phyloP scores from a whole-genome alignment of 2,329 filamentous ascomycete genomes.

The Teratosphaeria destructans region DNA sequence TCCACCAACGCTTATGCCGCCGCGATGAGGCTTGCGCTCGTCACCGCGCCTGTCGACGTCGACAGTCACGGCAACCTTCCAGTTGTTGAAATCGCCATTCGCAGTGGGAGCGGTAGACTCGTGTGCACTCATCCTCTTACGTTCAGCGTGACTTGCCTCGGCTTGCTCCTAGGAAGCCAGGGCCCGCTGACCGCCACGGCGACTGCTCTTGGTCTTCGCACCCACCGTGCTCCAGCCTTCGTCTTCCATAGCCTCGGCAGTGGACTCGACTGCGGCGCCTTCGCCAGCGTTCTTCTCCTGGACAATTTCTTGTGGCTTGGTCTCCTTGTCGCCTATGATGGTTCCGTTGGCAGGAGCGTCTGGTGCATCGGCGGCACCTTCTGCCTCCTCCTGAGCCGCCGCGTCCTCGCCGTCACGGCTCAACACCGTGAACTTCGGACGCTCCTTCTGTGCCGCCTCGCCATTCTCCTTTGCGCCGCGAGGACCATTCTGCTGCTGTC shows the following conservation, averaged over 20 bases:
- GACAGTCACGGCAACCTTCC: neutral
- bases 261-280: conserved; percentile 29
- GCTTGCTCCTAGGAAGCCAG: conserved; percentile 33
- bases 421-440: conserved; percentile 29
- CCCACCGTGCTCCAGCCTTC: conserved; percentile 46
- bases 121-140: neutral
- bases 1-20: neutral
- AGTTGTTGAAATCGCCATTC: neutral
- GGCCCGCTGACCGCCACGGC: conserved; percentile 33
- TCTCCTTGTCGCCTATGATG: conserved; percentile 42
- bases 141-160: neutral
- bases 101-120: neutral
- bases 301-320: conserved; percentile 47
- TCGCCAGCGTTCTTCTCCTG: conserved; percentile 33
- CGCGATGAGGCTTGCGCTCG: neutral
- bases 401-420: conserved; percentile 36
- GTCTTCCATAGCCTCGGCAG: conserved; percentile 39
- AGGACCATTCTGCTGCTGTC: conserved; percentile 23
- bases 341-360: conserved; percentile 40
- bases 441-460: conserved; percentile 20
- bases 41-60: neutral
- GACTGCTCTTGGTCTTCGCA: conserved; percentile 36
- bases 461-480: conserved; percentile 26
- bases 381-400: conserved; percentile 23
- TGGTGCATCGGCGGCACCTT: conserved; percentile 32